Evolutionary conservation across 139 green algal genomes (phyloP).

Genomic region (Coelastrella sp.): DNA sequence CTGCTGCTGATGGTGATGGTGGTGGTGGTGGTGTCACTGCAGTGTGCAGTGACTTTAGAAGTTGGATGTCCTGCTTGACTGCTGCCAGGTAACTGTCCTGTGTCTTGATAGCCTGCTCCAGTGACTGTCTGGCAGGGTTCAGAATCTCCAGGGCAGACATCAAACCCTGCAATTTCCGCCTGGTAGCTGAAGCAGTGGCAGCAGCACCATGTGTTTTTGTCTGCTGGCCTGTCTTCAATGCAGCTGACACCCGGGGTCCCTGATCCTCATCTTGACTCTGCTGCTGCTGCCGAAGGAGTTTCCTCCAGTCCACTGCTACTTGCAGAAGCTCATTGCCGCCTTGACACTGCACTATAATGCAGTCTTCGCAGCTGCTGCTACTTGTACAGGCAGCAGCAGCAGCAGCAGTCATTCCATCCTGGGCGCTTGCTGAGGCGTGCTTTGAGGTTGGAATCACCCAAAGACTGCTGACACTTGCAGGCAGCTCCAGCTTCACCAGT

Average conservation of each 20-base stretch:
- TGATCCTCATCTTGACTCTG: neutral
- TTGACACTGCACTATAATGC: slow-evolving; percentile 11
- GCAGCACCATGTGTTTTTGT: neutral
- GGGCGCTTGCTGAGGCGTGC: neutral
- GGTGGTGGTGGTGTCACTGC: neutral
- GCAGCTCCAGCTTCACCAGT: neutral
- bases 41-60: neutral
- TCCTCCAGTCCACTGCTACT: neutral
- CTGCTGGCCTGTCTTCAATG: neutral
- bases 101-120: neutral
- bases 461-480: neutral
- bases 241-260: neutral
- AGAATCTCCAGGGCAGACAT: slow-evolving; percentile 11
- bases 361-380: neutral
- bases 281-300: neutral
- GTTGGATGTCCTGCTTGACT: neutral
- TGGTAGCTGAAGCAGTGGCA: neutral
- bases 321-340: neutral
- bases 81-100: slow-evolving; percentile 17
- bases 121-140: neutral
- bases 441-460: neutral
- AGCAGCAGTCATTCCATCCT: neutral
- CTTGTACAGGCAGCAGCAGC: neutral
- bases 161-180: slow-evolving; percentile 10
- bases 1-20: slow-evolving; percentile 2